Evolutionary conservation across 1,284 basidiomycete genomes (phyloP).

Genomic region (Naganishia sp.): DNA sequence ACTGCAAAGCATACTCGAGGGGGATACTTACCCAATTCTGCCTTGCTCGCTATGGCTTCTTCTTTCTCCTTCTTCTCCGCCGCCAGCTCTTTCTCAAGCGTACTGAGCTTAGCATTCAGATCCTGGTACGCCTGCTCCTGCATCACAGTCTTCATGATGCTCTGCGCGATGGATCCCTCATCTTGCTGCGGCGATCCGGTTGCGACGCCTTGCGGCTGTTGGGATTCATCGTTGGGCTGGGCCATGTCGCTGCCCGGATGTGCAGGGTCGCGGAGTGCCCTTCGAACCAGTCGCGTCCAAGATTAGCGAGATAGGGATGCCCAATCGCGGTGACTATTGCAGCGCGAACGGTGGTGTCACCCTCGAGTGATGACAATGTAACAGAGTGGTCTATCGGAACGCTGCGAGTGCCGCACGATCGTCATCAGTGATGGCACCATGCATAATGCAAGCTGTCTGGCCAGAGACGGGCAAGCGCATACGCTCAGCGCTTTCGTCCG

Average conservation of each 20-base stretch:
- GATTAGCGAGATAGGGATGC: not conserved
- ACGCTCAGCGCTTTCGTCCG: no score
- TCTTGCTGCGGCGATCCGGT: constrained; percentile 19
- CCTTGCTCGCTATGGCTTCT: constrained; percentile 22
- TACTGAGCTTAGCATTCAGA: constrained; percentile 15
- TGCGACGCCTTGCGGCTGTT: constrained; percentile 18
- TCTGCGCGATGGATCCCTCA: constrained; percentile 15
- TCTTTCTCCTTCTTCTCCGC: constrained; percentile 26
- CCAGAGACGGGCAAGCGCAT: no score
- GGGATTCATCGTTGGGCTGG: constrained; percentile 15
- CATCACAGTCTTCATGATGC: constrained; percentile 29
- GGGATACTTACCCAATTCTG: constrained; percentile 28
- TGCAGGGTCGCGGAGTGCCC: not conserved
- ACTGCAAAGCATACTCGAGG: not conserved
- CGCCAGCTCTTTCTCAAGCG: constrained; percentile 17
- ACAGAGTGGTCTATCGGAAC: no score
- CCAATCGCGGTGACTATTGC: no score
- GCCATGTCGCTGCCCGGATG: constrained; percentile 18
- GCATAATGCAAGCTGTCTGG: no score
- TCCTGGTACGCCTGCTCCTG: constrained; percentile 34
- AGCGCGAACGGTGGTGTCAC: no score
- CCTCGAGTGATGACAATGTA: not conserved
- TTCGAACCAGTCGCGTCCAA: not conserved
- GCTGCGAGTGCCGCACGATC: no score
- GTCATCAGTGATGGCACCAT: no score